Base-by-base conservation (phyloP, 2,329 filamentous ascomycete species). In the Cordyceps tenuipes region DNA sequence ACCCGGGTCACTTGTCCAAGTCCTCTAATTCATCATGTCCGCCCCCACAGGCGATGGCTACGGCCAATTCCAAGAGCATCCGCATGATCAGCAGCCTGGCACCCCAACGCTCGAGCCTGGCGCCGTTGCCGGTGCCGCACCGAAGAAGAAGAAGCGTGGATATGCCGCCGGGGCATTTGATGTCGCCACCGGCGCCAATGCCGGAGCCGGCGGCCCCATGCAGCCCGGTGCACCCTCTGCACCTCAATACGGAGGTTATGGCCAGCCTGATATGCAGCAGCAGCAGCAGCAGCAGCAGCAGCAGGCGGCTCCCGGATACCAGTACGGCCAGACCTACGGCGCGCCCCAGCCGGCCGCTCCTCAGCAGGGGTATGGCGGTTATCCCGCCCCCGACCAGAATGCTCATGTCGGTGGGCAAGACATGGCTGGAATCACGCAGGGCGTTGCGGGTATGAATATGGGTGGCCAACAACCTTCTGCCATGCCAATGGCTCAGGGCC, bases 161-260 rank as follows among this genome's bases (percentile, higher is more conserved):
- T 97, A 97, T 78, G 94, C 94, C 59, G 90, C 90, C 61, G 89
- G 95, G 74, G 93, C 93, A 50, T 99, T 96, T 74, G 93, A 96
- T 62, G 94, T 97, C 68, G 91, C 89, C 55, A 82, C 84, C 55
- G 94, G 93, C 68, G 90, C 89, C 70, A 97, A 97, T 81, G 86
- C 88, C 59, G 76, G 72, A 60, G 73, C 72, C 57, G 83, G 78
- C 41, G 83, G 81, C 60, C 77, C 77, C 66, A 59, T 69, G 39
- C 74, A 66, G 36, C 72, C 67, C 47, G 72, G 66, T 23, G 71
- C 72, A 36, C 77, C 76, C 72, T 75, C 73, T 66, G 74, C 72
- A 62, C 75, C 71, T 61, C 76, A 73, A 67, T 90, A 86, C 68
- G 83, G 83, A 64, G 80, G 77, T 31, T 89, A 88, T 71, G 76